phyloP scores from a whole-genome alignment of 768 basidiomycete species.

The Russula brevipes region DNA sequence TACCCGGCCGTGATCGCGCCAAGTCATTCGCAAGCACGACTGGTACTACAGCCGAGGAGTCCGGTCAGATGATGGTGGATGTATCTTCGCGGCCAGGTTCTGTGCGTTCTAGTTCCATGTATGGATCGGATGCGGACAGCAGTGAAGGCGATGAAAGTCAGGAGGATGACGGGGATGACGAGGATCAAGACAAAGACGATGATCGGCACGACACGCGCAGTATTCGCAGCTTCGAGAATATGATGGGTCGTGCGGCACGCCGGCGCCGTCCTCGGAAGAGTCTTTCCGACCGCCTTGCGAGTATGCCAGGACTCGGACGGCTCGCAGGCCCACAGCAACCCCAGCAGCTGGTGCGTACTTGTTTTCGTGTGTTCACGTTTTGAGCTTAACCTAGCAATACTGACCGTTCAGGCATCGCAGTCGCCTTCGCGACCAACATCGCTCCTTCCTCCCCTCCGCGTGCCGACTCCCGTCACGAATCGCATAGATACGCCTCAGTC shows the following conservation, averaged over 20 bases:
- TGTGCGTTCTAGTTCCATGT: conserved; percentile 33
- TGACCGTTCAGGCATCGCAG: conserved; percentile 32
- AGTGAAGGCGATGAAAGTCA: conserved; percentile 34
- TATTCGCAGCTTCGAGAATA: conserved; percentile 82
- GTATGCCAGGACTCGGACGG: conserved; percentile 55
- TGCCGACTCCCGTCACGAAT: conserved; percentile 30
- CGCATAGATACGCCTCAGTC: conserved; percentile 37
- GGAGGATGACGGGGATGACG: conserved; percentile 39
- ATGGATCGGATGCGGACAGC: conserved; percentile 31
- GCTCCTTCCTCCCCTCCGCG: conserved; percentile 31
- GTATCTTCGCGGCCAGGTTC: conserved; percentile 52
- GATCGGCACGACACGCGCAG: conserved; percentile 58
- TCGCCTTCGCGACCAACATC: conserved; percentile 40
- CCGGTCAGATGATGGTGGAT: conserved; percentile 52
- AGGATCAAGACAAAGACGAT: conserved; percentile 36
- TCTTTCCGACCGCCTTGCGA: conserved; percentile 76
- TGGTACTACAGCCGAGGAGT: conserved; percentile 33
- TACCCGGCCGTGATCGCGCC: conserved; percentile 49
- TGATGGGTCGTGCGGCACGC: conserved; percentile 48
- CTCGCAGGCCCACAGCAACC: conserved; percentile 31
- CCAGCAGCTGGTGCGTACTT: conserved; percentile 1
- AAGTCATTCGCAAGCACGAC: conserved; percentile 28
- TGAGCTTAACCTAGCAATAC: conserved; percentile 4
- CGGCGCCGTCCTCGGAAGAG: conserved; percentile 49
- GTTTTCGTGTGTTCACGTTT: conserved; percentile 18